Base-by-base conservation (phyloP, 1,284 basidiomycete genomes). In the Lentinula novae-zelandiae region DNA sequence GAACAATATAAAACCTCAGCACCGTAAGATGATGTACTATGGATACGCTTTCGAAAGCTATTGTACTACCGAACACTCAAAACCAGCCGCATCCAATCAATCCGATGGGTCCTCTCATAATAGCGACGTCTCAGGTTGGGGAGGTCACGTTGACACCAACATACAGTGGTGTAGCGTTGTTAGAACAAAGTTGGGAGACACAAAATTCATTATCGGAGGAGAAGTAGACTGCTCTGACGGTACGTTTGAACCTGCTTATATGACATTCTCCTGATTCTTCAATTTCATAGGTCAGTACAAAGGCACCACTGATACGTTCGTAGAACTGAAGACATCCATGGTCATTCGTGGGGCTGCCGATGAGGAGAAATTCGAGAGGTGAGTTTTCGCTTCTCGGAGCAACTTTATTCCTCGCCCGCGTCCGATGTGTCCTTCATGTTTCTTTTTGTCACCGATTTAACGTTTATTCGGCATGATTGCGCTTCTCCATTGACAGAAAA, bases 101-200 rank as follows among this genome's bases (percentile, higher is more conserved):
- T 20, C 51, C 38, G 9, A 20, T 36, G 17, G n/a, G 22, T 33
- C 22, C 66, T 33, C 71, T n/a, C 40, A 42, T 42, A 7, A 15
- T 22, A n/a, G 20, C 17, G n/a, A 75, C 52, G 80, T 78, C 2
- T 68, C 71, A 6, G 87, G 87, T 0, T 96, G 94, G 93, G 83
- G 90, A 57, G 92, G 91, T 0, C 87, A 92, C 64, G 93, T 98
- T 8, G 86, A 98, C 70, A 97, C 93, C 4, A 98, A 98, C 69
- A 86, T 93, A 0, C 96, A 98, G 71, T 98, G 95, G 95, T 98
- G 96, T 71, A 90, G 87, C 64, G 87, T 99, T 31, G 91, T 96
- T 51, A 92, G 93, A 71, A 95, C 94, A 2, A 93, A 93, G 62
- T 82, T 98, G 4, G 93, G 90, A 0, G 80, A 86, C 57, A 83